Percentiles rank a stretch among this genome's conserved stretches.
Evolutionary conservation across 164 flowering plant genomes (phyloP).

Genomic region (Saururus chinensis): DNA sequence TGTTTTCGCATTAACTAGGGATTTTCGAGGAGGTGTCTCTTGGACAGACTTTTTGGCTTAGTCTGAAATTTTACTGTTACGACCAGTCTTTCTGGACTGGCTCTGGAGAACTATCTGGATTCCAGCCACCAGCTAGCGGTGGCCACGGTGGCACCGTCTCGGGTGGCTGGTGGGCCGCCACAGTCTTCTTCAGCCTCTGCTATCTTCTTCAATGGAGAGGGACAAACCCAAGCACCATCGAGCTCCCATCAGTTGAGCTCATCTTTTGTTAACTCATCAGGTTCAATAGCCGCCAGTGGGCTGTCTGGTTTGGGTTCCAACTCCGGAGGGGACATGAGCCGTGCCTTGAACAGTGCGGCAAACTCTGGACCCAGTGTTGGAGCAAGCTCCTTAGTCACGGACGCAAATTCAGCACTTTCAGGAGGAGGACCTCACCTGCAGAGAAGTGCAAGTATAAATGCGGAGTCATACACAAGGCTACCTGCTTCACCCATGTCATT

Average conservation of each 20-base stretch:
- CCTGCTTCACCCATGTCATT: constrained; percentile 96
- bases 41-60: background rate
- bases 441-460: constrained; percentile 88
- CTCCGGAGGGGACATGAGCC: constrained; percentile 74
- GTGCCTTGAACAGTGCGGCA: constrained; percentile 52
- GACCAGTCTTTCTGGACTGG: constrained; percentile 21
- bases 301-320: constrained; percentile 39
- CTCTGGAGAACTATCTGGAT: constrained; percentile 58
- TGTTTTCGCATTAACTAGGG: background rate
- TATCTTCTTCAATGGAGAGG: constrained; percentile 81
- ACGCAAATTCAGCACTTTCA: constrained; percentile 87
- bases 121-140: constrained; percentile 50
- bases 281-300: constrained; percentile 47
- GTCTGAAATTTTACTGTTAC: background rate
- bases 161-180: constrained; percentile 65
- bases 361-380: constrained; percentile 92
- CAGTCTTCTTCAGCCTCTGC: constrained; percentile 80
- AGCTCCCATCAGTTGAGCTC: constrained; percentile 56
- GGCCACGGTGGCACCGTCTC: constrained; percentile 65
- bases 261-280: constrained; percentile 63
- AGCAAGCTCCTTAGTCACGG: constrained; percentile 91
- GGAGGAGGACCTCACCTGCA: constrained; percentile 98
- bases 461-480: constrained; percentile 63
- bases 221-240: constrained; percentile 34
- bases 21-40: background rate